Base-by-base conservation (phyloP, 2,329 filamentous ascomycete species). In the Hirsutella rhossiliensis region DNA sequence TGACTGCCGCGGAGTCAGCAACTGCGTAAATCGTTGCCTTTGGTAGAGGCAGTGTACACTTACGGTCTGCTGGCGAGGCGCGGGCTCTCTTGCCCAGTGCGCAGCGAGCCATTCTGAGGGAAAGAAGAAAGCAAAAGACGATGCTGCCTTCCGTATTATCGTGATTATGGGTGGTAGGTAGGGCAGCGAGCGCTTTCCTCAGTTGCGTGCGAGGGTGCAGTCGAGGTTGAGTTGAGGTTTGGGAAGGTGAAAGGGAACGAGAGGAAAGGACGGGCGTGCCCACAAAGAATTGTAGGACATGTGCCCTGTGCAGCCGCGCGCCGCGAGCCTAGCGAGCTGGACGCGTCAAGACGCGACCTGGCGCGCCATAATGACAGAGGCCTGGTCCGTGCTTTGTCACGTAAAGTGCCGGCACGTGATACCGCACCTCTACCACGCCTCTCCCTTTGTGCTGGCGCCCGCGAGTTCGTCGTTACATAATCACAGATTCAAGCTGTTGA, bases 41-140 rank as follows among this genome's bases (percentile, higher is more conserved):
- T 12, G 28, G 13, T 18, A 4, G 30, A 55, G 34, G 30, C 30
- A 15, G 27, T n/a, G 36, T 18, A 23, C 41, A 51, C 61, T 53
- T 53, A 63, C 61, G 57, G 38, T 46, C 47, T 47, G 57, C 57
- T 19, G 54, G 51, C 45, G 52, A 50, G 36, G 50, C 48, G 38
- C 60, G 57, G 38, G 57, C 50, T 47, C 62, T 59, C 60, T 65
- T 65, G 57, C 62, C 60, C 41, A 63, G 45, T 31, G 53, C 45
- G 42, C 54, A 52, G 47, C 51, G 54, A 54, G 54, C 48, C 60
- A 63, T 63, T n/a, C 34, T 18, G 34, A 9, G 31, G 13, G 8
- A 37, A 18, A 17, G 17, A 18, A 37, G 9, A 9, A 37, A 37
- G 34, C 9, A 27, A 6, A 6, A 37, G 34, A 37, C 17, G 34